phyloP scores from a whole-genome alignment of 306 rosid genomes.

The Pueraria montana region DNA sequence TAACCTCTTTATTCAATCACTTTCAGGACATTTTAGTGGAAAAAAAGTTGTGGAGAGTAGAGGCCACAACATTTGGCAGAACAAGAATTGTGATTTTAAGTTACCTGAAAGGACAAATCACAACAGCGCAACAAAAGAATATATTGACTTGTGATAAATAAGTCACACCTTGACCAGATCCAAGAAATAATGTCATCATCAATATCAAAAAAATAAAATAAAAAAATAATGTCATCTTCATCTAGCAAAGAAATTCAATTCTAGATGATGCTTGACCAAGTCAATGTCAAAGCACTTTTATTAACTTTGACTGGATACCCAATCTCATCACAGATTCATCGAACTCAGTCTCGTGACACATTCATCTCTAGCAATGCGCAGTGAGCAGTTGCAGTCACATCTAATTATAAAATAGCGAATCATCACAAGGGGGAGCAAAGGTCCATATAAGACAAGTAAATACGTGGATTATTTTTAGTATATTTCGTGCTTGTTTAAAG shows the following conservation, averaged over 20 bases:
- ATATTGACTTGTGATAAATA: conserved; percentile 31
- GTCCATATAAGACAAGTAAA: background rate
- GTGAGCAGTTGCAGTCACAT: background rate
- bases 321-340: conserved; percentile 12
- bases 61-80: background rate
- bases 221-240: background rate
- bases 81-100: background rate
- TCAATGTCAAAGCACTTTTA: conserved; percentile 52
- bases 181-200: conserved; percentile 1
- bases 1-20: background rate
- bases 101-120: conserved; percentile 10
- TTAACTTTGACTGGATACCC: conserved; percentile 16
- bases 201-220: too few species aligned
- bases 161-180: conserved; percentile 49
- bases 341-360: background rate
- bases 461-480: background rate
- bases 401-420: background rate
- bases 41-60: background rate
- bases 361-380: background rate
- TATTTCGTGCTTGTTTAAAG: too few species aligned
- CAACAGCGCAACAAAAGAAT: background rate
- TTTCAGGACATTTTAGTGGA: background rate
- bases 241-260: conserved; percentile 13
- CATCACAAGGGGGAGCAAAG: background rate
- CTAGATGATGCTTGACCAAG: conserved; percentile 41